A percentile compares a stretch with the other conserved stretches of the same genome.
Evolutionary conservation across 2,329 filamentous ascomycete species (phyloP).

Genomic region (Parastagonospora avenae): DNA sequence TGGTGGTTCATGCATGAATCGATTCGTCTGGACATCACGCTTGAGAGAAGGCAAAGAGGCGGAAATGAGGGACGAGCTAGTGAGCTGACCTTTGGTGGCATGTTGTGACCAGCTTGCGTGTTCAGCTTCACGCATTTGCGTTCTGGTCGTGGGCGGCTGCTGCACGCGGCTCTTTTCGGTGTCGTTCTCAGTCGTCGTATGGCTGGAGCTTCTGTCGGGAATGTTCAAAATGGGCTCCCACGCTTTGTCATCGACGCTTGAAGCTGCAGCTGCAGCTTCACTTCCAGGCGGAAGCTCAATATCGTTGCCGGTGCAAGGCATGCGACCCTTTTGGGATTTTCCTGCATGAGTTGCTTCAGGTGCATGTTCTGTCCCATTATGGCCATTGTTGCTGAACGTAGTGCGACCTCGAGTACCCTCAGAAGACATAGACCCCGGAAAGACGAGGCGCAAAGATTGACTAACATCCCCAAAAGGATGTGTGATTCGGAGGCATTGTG

Average conservation of each 20-base stretch:
- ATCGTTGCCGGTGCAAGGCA: slow-evolving; percentile 12
- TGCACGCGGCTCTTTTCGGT: slow-evolving; percentile 21
- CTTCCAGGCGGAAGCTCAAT: slow-evolving; percentile 2
- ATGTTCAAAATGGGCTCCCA: slow-evolving; percentile 35
- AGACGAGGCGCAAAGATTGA: slow-evolving; percentile 25
- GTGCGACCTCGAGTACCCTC: slow-evolving; percentile 4
- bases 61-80: slow-evolving; percentile 22
- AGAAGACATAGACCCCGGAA: slow-evolving; percentile 13
- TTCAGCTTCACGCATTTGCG: slow-evolving; percentile 13
- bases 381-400: slow-evolving; percentile 9
- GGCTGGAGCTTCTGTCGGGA: slow-evolving; percentile 25
- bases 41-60: slow-evolving; percentile 32
- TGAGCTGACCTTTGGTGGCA: slow-evolving; percentile 28
- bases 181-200: slow-evolving; percentile 12
- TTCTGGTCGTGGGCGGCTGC: slow-evolving; percentile 11
- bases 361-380: slow-evolving; percentile 18
- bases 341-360: slow-evolving; percentile 17
- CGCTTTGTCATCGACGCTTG: slow-evolving; percentile 33
- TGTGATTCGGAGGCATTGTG: slow-evolving; percentile 19
- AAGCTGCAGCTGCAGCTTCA: slow-evolving; percentile 3
- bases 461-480: slow-evolving; percentile 18
- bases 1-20: not conserved
- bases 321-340: slow-evolving; percentile 8
- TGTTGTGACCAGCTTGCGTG: slow-evolving; percentile 30
- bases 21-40: slow-evolving; percentile 6